Base-by-base conservation (phyloP, 805 yeast species). In the Starmera caribaea region DNA sequence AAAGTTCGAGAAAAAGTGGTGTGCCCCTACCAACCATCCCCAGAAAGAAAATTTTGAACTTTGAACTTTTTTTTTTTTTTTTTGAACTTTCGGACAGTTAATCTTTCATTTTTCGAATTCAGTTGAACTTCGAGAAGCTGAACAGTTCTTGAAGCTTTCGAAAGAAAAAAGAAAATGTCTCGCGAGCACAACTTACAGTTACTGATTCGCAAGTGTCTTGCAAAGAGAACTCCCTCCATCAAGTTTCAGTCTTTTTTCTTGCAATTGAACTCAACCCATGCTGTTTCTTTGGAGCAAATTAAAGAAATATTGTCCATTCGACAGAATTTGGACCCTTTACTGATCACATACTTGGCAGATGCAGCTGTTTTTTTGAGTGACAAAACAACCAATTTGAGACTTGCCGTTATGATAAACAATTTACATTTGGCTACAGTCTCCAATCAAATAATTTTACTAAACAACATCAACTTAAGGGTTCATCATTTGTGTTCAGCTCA, bases 191-290 rank as follows among this genome's bases (percentile, higher is more conserved):
- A 4, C 4, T 13, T 37, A 16, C 2, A 14, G 28, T 28, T 46
- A 1, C 42, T 54, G 10, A 39, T 51, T 8, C 33, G 31, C 28
- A 45, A 48, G 29, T 48, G 51, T 12, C 42, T 50, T 8, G 35
- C 35, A 4, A 43, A 32, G 32, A 41, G 51, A 8, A 42, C 42
- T 4, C 32, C 43, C 9, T 47, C 54, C 1, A 26, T 32, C 12
- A 38, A 47, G 1, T 53, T 53, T 36, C 45, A 40, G 9, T 37
- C 48, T 0, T 36, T 54, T 15, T 36, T 53, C 35, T 48, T 50
- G 17, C 59, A 55, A 36, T 16, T 53, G 32, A 45, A 48, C 17
- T 47, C 48, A 33, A 52, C 45, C 33, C 47, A 46, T 12, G 48
- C 48, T 30, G 37, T 53, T 10, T 10, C 46, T 3, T 16, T 33